Conservation (phyloP, 2,329 filamentous ascomycete genomes). For the Aphanocladium album region DNA sequence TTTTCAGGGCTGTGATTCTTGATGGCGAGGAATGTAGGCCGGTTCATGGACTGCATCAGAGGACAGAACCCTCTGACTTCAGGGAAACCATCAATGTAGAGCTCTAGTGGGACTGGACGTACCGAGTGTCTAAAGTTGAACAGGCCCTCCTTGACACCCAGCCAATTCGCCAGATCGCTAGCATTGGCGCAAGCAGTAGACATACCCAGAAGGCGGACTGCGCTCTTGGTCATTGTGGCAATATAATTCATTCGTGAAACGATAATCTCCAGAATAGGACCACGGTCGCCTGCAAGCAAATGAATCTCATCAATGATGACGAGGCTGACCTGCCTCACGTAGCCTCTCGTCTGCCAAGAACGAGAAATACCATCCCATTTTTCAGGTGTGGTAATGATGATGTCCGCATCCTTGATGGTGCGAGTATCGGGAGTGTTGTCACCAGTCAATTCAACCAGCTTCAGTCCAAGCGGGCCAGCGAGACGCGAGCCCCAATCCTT, state of each 20-base stretch:
- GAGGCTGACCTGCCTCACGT: constrained; percentile 88
- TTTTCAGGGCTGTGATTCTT: constrained; percentile 95
- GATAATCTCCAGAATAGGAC: constrained; percentile 97
- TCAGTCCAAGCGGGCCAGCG: constrained; percentile 76
- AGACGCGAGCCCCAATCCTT: constrained; percentile 88
- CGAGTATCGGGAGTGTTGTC: constrained; percentile 97
- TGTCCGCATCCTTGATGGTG: constrained; percentile 91
- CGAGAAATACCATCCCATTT: constrained; percentile 99
- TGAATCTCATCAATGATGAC: constrained; percentile 99
- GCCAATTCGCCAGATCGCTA: constrained; percentile 88
- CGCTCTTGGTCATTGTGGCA: constrained; percentile 82
- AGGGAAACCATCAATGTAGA: constrained; percentile 96
- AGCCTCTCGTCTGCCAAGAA: constrained; percentile 96
- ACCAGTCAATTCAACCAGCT: constrained; percentile 88
- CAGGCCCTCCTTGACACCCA: constrained; percentile 89
- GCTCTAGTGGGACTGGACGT: constrained; percentile 88
- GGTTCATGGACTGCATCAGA: constrained; percentile 98
- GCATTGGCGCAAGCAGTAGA: constrained; percentile 97
- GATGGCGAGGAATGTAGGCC: constrained; percentile 92
- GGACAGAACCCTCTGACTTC: constrained; percentile 94
- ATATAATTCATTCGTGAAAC: constrained; percentile 97
- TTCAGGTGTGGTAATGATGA: constrained; percentile 98
- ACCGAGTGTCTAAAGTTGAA: constrained; percentile 99
- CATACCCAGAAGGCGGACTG: constrained; percentile 93
- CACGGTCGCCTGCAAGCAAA: constrained; percentile 89